These are phyloP conservation scores for Roridomyces roridus DNA, from an alignment of 768 basidiomycete genomes.

Conservation along the genomic window DNA sequence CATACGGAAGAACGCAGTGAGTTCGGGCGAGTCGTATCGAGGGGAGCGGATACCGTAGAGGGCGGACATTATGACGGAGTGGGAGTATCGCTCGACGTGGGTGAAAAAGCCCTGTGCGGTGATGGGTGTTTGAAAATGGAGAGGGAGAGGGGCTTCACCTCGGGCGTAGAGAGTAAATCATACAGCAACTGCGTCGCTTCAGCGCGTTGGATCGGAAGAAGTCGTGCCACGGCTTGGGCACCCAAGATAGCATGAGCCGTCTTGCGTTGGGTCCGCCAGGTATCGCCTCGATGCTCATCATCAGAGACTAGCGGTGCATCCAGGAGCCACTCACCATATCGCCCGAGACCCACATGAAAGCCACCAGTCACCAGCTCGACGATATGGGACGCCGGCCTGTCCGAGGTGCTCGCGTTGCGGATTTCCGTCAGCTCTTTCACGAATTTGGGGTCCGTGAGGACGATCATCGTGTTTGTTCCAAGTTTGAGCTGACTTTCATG, in stretches of 20 bases:
- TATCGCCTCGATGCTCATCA: constrained; percentile 15
- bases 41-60: constrained; percentile 37
- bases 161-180: constrained; percentile 14
- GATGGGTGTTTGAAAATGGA: too few species aligned
- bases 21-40: constrained; percentile 25
- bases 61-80: constrained; percentile 34
- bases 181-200: constrained; percentile 27
- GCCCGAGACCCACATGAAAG: not conserved
- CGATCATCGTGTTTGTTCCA: not conserved
- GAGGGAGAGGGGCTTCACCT: constrained; percentile 3
- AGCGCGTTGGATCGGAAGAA: constrained; percentile 24
- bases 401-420: constrained; percentile 25
- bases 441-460: not conserved
- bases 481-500: not conserved
- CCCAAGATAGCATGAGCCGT: constrained; percentile 11
- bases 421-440: not conserved
- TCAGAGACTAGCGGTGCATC: too few species aligned
- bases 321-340: not conserved
- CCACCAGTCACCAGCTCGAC: constrained; percentile 23
- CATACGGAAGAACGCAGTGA: constrained; percentile 31
- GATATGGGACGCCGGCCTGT: constrained; percentile 29
- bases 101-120: constrained; percentile 32
- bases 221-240: constrained; percentile 19
- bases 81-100: constrained; percentile 34
- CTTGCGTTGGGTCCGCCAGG: constrained; percentile 29